Base-by-base conservation (phyloP, 495 filamentous ascomycete species). In the Friedmanniomyces simplex region DNA sequence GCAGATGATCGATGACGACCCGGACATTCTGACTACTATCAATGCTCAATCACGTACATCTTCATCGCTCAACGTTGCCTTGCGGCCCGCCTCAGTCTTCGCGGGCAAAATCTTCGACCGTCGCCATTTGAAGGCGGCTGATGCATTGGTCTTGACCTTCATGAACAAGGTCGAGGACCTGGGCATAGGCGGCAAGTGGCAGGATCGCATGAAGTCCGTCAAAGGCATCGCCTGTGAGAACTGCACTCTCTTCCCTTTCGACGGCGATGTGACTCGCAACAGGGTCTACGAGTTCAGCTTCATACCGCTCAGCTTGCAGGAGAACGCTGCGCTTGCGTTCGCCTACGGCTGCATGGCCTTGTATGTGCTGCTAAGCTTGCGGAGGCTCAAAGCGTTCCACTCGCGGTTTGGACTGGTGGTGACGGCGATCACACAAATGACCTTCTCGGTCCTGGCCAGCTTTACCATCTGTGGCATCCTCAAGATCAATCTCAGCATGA, bases 211-310 rank as follows among this genome's bases (percentile, higher is more conserved):
- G 3, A 65, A 70, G 56, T 56, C 69, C 37, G 67, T 88, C 41
- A 77, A 79, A 14, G 34, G 66, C 0, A 61, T 68, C 41, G 66
- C 66, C 55, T 64, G 69, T 32, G 52, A 63, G 1, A 75, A 76
- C 63, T 87, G 82, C 79, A 73, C 76, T 13, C 66, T 87, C 16
- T 84, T 83, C 64, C 83, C 84, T 8, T 55, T 62, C 4, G 73
- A 81, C 57, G 82, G 79, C 39, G 69, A 65, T 30, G 72, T 76
- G 37, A 66, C 59, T 4, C 69, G 68, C 10, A 82, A 74, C 54
- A 77, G 77, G 52, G 73, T 87, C 13, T 88, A 87, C 61, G 80
- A 89, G 67, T 88, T 88, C 68, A 79, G 82, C 50, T 87, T 86
- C 65, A 77, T 78, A 45, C 85, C 83, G 3, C 76, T 88, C 65